These are phyloP conservation scores for Stygiomarasmius scandens DNA, from an alignment of 1,284 basidiomycete genomes.

Conservation along the genomic window DNA sequence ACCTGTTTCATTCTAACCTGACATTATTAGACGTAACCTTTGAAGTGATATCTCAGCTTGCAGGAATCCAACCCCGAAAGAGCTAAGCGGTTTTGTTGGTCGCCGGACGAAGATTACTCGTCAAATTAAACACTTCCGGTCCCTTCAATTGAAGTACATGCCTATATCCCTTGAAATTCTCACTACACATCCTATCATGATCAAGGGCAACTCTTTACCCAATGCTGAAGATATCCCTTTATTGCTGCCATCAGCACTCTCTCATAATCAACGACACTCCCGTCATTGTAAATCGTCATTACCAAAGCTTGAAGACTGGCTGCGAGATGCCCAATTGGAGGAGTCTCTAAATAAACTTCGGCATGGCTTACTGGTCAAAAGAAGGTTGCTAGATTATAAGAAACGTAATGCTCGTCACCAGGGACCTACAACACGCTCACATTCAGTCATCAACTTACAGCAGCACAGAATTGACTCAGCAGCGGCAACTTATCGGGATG, in stretches of 20 bases:
- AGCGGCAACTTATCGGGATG: background rate
- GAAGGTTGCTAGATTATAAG: constrained; percentile 1
- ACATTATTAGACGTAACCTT: background rate
- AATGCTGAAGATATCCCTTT: no score
- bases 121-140: background rate
- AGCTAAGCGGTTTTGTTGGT: background rate
- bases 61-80: background rate
- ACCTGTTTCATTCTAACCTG: background rate
- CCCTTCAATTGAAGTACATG: background rate
- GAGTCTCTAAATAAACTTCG: constrained; percentile 1
- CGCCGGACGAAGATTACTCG: background rate
- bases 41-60: background rate
- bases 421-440: background rate
- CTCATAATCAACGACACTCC: no score
- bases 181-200: no score
- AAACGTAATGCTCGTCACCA: background rate
- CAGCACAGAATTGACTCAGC: background rate
- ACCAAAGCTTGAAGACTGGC: no score
- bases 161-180: no score
- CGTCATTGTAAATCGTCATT: no score
- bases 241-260: no score
- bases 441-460: background rate
- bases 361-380: background rate
- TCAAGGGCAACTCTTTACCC: no score
- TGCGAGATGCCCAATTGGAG: no score